phyloP scores from a whole-genome alignment of 164 flowering plant species.

The Magnolia officinalis region DNA sequence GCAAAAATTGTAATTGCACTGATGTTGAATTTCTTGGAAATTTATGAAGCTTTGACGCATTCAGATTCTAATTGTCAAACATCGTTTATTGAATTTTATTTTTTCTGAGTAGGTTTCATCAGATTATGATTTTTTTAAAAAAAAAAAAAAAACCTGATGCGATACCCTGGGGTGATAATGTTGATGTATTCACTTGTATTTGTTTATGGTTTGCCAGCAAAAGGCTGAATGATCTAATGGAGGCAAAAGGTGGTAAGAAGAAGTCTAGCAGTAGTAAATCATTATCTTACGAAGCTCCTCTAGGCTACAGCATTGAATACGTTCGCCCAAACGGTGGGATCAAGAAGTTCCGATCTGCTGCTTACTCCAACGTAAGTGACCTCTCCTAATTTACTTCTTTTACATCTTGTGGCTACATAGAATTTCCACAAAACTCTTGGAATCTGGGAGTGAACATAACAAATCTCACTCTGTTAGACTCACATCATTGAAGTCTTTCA shows the following conservation, averaged over 20 bases:
- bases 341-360: slow-evolving; percentile 45
- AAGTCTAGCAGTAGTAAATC: slow-evolving; percentile 28
- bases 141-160: too few species aligned
- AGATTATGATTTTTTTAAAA: too few species aligned
- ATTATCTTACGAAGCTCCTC: slow-evolving; percentile 40
- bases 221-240: slow-evolving; percentile 45
- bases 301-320: slow-evolving; percentile 47
- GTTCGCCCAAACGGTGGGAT: slow-evolving; percentile 43
- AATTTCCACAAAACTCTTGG: too few species aligned
- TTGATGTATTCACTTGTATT: neutral
- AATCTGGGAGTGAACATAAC: neutral
- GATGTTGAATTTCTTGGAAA: too few species aligned
- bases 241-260: slow-evolving; percentile 39
- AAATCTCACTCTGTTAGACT: too few species aligned
- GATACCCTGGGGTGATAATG: too few species aligned
- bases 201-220: slow-evolving; percentile 8
- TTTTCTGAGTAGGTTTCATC: too few species aligned
- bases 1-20: too few species aligned
- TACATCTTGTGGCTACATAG: too few species aligned
- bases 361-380: slow-evolving; percentile 42
- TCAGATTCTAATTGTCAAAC: too few species aligned
- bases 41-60: too few species aligned
- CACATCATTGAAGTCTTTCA: neutral
- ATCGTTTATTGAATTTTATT: too few species aligned
- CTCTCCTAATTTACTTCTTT: neutral